Conservation (phyloP, 2,329 filamentous ascomycete species). For the Neobulgaria alba region DNA sequence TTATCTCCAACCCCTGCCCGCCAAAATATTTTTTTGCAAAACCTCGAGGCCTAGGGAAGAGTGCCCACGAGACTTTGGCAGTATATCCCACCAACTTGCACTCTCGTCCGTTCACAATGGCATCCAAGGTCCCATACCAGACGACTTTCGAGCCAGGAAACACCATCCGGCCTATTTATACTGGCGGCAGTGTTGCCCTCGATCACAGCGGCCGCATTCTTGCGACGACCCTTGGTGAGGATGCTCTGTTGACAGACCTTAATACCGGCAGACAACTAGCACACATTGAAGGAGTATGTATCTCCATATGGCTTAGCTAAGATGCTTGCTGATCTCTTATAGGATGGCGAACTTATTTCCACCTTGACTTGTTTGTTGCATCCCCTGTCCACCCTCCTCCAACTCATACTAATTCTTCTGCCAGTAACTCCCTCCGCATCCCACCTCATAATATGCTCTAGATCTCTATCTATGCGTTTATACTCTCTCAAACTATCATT, state of each 20-base stretch:
- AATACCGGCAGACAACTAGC: constrained; percentile 74
- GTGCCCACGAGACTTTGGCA: too few relatives aligned
- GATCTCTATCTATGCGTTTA: constrained; percentile 92
- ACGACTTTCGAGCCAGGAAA: constrained; percentile 82
- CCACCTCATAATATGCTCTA: constrained; percentile 83
- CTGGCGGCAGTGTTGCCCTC: constrained; percentile 78
- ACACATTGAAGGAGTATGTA: constrained; percentile 73
- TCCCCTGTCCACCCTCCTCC: constrained; percentile 9
- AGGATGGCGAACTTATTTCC: constrained; percentile 76
- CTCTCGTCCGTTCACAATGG: constrained; percentile 47
- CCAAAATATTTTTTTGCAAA: constrained; percentile 13
- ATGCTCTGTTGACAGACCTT: constrained; percentile 80
- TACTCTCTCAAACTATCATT: constrained; percentile 60
- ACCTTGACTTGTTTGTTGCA: constrained; percentile 56
- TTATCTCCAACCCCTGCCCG: constrained; percentile 12
- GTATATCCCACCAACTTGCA: constrained; percentile 1
- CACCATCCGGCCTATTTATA: constrained; percentile 88
- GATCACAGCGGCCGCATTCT: constrained; percentile 75
- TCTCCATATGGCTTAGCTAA: not conserved
- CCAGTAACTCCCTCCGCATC: constrained; percentile 79
- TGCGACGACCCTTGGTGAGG: constrained; percentile 84
- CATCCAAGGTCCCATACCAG: constrained; percentile 57
- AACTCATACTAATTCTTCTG: constrained; percentile 16
- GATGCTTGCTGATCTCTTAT: constrained; percentile 4
- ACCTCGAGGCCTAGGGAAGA: not conserved